Conservation (phyloP, 148 eudicot species). For the Rhododendron vialii region DNA sequence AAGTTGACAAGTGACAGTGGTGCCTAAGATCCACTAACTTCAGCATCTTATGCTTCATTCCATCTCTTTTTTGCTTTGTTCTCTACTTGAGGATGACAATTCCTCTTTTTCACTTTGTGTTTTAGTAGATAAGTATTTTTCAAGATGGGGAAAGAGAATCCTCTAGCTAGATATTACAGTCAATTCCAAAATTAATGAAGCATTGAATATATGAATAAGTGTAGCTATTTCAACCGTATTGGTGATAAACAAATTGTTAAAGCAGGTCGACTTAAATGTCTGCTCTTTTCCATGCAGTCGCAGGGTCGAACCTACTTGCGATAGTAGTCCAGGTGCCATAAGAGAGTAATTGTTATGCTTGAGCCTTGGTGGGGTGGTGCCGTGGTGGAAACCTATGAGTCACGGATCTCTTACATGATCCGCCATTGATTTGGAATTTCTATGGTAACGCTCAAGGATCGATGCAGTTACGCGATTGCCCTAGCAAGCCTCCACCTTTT, state of each 20-base stretch:
- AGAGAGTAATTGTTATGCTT: not conserved
- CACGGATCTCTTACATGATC: not conserved
- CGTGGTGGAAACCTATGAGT: not conserved
- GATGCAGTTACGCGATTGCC: not conserved
- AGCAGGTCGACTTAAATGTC: not conserved
- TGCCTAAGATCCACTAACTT: constrained; percentile 20
- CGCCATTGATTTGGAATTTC: not conserved
- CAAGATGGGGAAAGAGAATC: constrained; percentile 6
- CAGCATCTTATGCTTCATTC: constrained; percentile 23
- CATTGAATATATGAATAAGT: not conserved
- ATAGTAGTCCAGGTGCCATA: not conserved
- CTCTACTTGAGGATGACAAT: constrained; percentile 22
- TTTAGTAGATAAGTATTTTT: not conserved
- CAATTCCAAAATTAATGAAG: not conserved
- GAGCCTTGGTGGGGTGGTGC: not conserved
- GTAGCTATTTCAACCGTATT: not conserved
- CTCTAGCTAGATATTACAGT: not conserved
- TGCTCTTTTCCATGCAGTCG: not conserved
- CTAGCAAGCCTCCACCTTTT: not conserved
- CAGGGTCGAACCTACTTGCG: not conserved
- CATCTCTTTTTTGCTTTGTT: constrained; percentile 16
- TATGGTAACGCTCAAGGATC: not conserved
- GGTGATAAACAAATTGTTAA: not conserved
- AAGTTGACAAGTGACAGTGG: not conserved
- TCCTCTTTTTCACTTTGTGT: constrained; percentile 7